Conservation (phyloP, 1,284 basidiomycete genomes). For the Trichosporon asahii region DNA sequence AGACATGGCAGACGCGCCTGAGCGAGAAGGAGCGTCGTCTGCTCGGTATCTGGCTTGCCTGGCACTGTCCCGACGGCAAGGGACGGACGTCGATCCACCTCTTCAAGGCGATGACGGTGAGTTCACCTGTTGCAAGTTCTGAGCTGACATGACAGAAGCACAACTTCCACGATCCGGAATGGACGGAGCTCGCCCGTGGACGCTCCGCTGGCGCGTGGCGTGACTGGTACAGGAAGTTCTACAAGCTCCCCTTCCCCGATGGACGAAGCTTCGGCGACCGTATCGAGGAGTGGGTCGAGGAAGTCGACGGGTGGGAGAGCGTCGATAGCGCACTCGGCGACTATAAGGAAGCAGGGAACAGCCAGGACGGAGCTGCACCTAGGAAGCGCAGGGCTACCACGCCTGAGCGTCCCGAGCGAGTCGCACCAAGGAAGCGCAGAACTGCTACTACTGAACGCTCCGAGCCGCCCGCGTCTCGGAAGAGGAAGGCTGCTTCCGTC, state of each 20-base stretch:
- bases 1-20: neutral
- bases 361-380: neutral
- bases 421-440: neutral
- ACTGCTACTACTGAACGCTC: neutral
- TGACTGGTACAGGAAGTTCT: constrained; percentile 5
- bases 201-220: constrained; percentile 4
- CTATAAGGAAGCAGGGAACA: neutral
- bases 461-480: neutral
- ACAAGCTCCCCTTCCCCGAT: constrained; percentile 4
- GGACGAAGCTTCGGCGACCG: neutral
- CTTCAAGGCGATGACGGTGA: neutral
- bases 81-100: constrained; percentile 6
- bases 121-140: neutral
- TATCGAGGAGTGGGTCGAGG: neutral
- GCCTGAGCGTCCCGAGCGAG: neutral
- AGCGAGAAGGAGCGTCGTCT: constrained; percentile 1
- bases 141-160: neutral
- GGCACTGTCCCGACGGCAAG: constrained; percentile 12
- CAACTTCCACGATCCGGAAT: neutral
- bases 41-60: neutral
- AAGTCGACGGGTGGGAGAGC: neutral
- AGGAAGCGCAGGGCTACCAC: neutral
- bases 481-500: neutral
- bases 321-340: neutral
- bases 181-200: neutral